Evolutionary conservation across 768 basidiomycete genomes (phyloP), one percentile per base, ranked within the genome.

Genomic region (Macrocybe gigantea): DNA sequence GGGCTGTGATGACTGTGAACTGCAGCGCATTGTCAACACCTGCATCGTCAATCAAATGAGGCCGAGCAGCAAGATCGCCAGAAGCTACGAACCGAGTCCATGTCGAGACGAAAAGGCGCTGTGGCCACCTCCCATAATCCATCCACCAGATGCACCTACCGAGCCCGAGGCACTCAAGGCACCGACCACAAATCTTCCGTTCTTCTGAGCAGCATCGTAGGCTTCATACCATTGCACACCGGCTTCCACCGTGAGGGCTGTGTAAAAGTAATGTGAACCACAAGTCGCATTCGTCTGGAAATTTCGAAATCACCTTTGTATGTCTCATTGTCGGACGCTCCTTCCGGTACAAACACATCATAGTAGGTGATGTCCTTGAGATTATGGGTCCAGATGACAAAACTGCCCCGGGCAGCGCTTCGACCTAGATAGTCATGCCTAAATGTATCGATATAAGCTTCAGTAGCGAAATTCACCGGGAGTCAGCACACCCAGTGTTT

Each of bases 121-220:
- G 47, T 78, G 72, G 0, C 77, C 74, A 6, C 71, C 74, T 6
- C 77, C 78, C 32, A 65, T 56, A 5, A 72, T 42, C 71, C 73
- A 79, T 13, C 75, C 77, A 22, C 73, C 74, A 8, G 70, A 65
- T 29, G 74, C 66, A 35, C 74, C 77, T 6, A 78, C 63, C 7
- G 73, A 66, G 29, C 67, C 72, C 3, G 64, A 63, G 0, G 31
- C 8, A 6, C 65, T 65, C 3, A 63, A 9, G 7, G 70, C 77
- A 6, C 79, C 79, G 5, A 78, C 68, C n/a, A 80, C 58, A 36
- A 68, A 53, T 5, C 69, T 66, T 0, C 60, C 63, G 10, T 70
- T 54, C 5, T 60, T 51, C 11, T 70, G 56, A 5, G 64, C 70
- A 3, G 68, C 65, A 1, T 49, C 53, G 48, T 77, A 77, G 0